These are phyloP conservation scores for Psilocybe mexicana DNA, from an alignment of 1,284 basidiomycete genomes.

Conservation along the genomic window DNA sequence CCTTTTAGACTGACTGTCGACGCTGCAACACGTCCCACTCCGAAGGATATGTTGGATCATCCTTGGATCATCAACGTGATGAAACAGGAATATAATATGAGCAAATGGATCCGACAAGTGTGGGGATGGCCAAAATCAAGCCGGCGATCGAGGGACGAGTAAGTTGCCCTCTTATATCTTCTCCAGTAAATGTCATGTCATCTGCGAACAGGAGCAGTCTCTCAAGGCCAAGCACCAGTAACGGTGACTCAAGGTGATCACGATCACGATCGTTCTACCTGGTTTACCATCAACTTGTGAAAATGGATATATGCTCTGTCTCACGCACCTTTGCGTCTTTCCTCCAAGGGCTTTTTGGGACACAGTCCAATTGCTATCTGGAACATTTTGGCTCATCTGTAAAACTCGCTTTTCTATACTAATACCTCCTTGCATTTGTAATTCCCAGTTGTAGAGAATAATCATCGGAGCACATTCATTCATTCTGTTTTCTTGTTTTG, in stretches of 20 bases:
- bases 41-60: constrained; percentile 83
- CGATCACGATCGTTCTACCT: not conserved
- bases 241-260: constrained; percentile 19
- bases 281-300: not conserved
- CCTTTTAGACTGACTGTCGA: constrained; percentile 55
- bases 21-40: constrained; percentile 73
- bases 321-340: not conserved
- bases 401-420: constrained; percentile 15
- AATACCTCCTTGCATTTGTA: constrained; percentile 22
- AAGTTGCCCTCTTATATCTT: constrained; percentile 21
- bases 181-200: constrained; percentile 2
- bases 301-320: not conserved
- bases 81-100: constrained; percentile 86
- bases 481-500: not conserved
- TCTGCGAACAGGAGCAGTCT: constrained; percentile 21
- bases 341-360: not conserved
- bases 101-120: constrained; percentile 86
- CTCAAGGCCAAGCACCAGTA: constrained; percentile 31
- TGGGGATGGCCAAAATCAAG: constrained; percentile 76
- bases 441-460: constrained; percentile 18
- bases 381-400: constrained; percentile 11
- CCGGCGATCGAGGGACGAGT: constrained; percentile 45
- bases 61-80: constrained; percentile 84
- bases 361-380: not conserved
- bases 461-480: constrained; percentile 6